Conservation (phyloP, 2,329 filamentous ascomycete species). For the Dissoconium aciculare region DNA sequence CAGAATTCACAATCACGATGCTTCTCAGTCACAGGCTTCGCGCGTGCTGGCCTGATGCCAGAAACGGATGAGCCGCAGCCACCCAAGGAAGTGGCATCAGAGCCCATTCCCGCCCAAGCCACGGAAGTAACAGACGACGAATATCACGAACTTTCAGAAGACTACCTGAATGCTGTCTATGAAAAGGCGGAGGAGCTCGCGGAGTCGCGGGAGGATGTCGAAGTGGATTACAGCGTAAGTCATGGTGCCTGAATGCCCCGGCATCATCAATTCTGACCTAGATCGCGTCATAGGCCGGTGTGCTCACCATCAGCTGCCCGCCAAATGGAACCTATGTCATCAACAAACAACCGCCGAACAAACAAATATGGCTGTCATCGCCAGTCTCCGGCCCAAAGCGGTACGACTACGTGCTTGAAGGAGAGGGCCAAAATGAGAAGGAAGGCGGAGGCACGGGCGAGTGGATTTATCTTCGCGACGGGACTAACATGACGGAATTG, state of each 20-base stretch:
- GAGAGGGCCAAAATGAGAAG: conserved; percentile 63
- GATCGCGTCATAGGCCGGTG: conserved; percentile 50
- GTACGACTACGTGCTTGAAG: conserved; percentile 70
- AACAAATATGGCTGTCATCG: conserved; percentile 91
- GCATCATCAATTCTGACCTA: conserved; percentile 3
- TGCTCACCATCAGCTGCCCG: conserved; percentile 60
- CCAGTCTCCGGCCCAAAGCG: conserved; percentile 84
- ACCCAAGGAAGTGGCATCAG: conserved; percentile 20
- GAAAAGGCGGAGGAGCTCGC: conserved; percentile 54
- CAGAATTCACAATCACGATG: conserved; percentile 9
- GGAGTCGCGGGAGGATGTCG: conserved; percentile 59
- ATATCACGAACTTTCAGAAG: conserved; percentile 66
- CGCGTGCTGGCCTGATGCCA: conserved; percentile 28
- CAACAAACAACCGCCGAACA: conserved; percentile 97
- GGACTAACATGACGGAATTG: conserved; percentile 57
- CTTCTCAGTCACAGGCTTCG: conserved; percentile 10
- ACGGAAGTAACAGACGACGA: conserved; percentile 52
- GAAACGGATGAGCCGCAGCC: conserved; percentile 27
- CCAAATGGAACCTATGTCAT: conserved; percentile 71
- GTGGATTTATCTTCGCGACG: conserved; percentile 83
- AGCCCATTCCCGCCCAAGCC: conserved; percentile 32
- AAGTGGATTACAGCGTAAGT: conserved; percentile 78
- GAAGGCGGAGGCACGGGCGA: conserved; percentile 57
- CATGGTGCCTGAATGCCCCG: too few relatives aligned
- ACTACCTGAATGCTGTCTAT: conserved; percentile 50